Evolutionary conservation across 2,329 filamentous ascomycete species (phyloP).

Genomic region (Talaromyces marneffei): DNA sequence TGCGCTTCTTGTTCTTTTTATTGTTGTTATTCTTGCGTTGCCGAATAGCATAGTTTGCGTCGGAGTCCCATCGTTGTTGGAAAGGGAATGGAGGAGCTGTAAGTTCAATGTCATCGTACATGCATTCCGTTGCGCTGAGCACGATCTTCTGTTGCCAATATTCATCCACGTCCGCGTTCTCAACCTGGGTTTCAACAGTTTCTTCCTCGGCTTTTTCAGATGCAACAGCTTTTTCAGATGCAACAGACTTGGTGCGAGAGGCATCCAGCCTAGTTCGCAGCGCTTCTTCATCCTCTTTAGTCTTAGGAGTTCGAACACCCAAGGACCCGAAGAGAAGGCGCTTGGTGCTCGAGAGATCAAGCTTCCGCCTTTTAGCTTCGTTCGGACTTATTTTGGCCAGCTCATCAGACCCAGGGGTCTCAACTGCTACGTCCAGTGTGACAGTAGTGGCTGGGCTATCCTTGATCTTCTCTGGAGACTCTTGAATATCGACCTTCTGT

Average conservation of each 20-base stretch:
- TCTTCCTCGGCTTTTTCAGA: conserved; percentile 20
- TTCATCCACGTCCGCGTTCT: conserved; percentile 47
- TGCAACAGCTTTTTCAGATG: conserved; percentile 15
- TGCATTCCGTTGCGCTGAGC: conserved; percentile 78
- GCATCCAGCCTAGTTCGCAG: conserved; percentile 56
- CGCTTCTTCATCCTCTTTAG: conserved; percentile 61
- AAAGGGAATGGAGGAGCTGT: conserved; percentile 19
- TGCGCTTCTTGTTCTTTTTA: conserved; percentile 41
- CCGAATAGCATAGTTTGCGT: conserved; percentile 52
- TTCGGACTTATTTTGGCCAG: conserved; percentile 13
- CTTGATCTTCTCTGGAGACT: not conserved
- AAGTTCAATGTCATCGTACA: conserved; percentile 40
- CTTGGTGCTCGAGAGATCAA: conserved; percentile 58
- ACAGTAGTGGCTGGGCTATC: not conserved
- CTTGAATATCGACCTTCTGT: not conserved
- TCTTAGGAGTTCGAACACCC: conserved; percentile 63
- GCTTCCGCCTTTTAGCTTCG: conserved; percentile 32
- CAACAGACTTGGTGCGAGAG: not conserved
- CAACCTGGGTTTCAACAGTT: conserved; percentile 21
- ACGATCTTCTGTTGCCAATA: conserved; percentile 69
- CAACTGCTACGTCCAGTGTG: not conserved
- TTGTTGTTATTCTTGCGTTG: conserved; percentile 29
- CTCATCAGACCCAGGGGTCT: not conserved
- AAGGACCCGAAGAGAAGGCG: conserved; percentile 68
- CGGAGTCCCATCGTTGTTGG: conserved; percentile 77